Evolutionary conservation across 306 rosid genomes (phyloP), one percentile per base, ranked within the genome.

Genomic region (Bauhinia variegata): DNA sequence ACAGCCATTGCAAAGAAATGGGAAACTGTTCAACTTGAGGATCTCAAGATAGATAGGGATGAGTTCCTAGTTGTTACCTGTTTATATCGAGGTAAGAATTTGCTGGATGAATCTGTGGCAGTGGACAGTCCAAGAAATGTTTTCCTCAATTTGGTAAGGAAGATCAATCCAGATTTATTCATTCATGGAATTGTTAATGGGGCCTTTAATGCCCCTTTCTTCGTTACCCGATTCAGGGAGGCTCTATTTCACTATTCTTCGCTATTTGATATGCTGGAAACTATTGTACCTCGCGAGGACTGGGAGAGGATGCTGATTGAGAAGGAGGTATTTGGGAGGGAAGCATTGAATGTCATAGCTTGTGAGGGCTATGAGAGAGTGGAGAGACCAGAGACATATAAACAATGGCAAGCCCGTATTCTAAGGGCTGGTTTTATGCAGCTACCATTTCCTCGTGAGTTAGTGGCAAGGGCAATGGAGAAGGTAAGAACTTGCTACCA

Each of bases 341-440:
- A 95, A 79, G 95, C 97, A 49, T 67, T 95, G 68, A 95, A 95
- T 72, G 97, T 88, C 8, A 85, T 86, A 78, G 95, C 99, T 51
- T 95, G 99, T 73, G 99, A 95, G 81, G 99, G 99, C 16, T 86
- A 84, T 58, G 97, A 90, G 72, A 83, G 99, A 82, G 91, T 88
- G 55, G 99, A 95, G 81, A 83, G 99, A 67, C 97, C 99, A 4
- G 99, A 95, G 82, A 86, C 99, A 12, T 86, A 90, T 73, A 88
- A 84, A 79, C 99, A 90, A 73, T 95, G 99, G 96, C 97, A 95
- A 62, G 84, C 85, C 39, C 88, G 96, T 8, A 88, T 76, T 77
- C 75, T 90, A 17, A 75, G 97, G 72, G 93, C 99, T 5, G 97
- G 97, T 34, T 90, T 95, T 65, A 56, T 49, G 49, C 96, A 88